Base-by-base conservation (phyloP, 2,329 filamentous ascomycete species). In the Penicillium olsonii region DNA sequence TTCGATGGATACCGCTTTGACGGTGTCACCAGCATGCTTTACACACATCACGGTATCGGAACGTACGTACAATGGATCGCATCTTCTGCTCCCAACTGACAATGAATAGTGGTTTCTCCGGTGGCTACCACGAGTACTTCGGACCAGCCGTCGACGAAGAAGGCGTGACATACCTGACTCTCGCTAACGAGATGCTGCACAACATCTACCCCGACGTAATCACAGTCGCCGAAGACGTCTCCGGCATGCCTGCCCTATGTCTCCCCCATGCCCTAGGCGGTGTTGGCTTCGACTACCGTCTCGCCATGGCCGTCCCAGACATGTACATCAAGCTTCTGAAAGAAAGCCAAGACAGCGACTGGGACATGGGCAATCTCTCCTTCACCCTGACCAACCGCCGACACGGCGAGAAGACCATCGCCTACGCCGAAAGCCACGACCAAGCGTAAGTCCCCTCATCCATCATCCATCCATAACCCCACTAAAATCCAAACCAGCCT, bases 271-370 rank as follows among this genome's bases (percentile, higher is more conserved):
- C 87, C 1, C 78, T 96, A 2, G 94, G 94, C 15, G 94, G 94
- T 54, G 84, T 97, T 60, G 94, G 94, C 20, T 99, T 99, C 68
- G 94, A 99, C 74, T 99, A 99, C 72, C 85, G 94, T 59, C 83
- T 99, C 26, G 92, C 92, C 47, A 99, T 99, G 94, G 94, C 94
- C 4, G 85, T 99, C 55, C 94, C 94, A 4, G 94, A 99, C 70
- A 89, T 99, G 84, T 99, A 95, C 84, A 99, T 99, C 80, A 99
- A 99, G 76, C 90, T 95, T 67, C 73, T 97, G 54, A 99, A 99
- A 72, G 94, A 99, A 74, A 85, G 90, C 69, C 81, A 87, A 65
- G 94, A 99, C 64, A 79, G 90, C 55, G 83, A 95, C 9, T 99
- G 94, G 94, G 88, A 97, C 63, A 87, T 99, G 72, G 84, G 83